Evolutionary conservation across 805 yeast genomes (phyloP), one percentile per base, ranked within the genome.

Genomic region (Priceomyces castillae): DNA sequence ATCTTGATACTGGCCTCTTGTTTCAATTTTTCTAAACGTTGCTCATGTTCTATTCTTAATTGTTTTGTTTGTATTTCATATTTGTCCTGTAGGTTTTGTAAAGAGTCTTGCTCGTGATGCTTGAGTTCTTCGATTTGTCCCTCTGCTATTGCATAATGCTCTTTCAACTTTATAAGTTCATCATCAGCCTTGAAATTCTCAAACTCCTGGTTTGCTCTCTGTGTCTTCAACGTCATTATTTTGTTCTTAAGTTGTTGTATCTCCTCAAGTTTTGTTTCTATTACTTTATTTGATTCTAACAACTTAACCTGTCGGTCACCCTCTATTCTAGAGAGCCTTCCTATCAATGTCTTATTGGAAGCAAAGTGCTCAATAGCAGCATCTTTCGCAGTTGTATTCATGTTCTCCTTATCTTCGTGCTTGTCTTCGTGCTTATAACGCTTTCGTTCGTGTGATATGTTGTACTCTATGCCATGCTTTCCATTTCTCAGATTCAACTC

Each of bases 191-290:
- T 66, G 49, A 47, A 62, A 39, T 58, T 63, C 23, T 67, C 67
- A 19, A 71, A 49, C 36, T 71, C 76, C 23, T 62, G 54, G 18
- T 62, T 61, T 7, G 67, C 69, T 26, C 61, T 64, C 41, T 67
- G 65, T 0, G 76, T 72, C 43, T 66, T 65, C 7, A 61, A 36
- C 1, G 65, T 60, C 51, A 59, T 52, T 1, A 62, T 52, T 16
- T 52, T 41, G 5, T 53, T 50, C 19, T 50, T 53, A 17, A 47
- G 18, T 46, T 54, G 12, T 37, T 28, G 40, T 52, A 57, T n/a
- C 46, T 56, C 40, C 17, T 33, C 41, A 53, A 53, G 37, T 47
- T 57, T 37, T 38, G 37, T 40, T 47, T 46, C 54, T 3, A 47
- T 26, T 35, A 53, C 18, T 34, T 41, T 46, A 18, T 41, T 42